A percentile compares a stretch with the other conserved stretches of the same genome.
Conservation (phyloP, 805 yeast species). For the Vanderwaltozyma verrucispora region DNA sequence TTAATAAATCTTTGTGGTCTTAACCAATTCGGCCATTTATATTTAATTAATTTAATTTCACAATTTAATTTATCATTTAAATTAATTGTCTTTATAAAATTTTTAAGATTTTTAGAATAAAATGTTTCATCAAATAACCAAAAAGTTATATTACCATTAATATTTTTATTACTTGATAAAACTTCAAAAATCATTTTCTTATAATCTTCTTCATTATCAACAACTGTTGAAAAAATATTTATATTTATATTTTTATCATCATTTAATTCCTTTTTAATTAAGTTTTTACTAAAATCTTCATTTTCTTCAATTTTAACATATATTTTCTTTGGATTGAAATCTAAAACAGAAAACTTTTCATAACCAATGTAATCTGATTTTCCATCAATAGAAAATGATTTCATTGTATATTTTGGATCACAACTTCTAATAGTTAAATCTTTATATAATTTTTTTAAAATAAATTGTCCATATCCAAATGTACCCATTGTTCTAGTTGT, state of each 20-base stretch:
- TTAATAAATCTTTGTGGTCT: constrained; percentile 68
- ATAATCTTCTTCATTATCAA: constrained; percentile 6
- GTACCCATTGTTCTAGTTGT: constrained; percentile 71
- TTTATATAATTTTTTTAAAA: constrained; percentile 4
- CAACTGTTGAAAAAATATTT: constrained; percentile 16
- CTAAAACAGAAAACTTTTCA: constrained; percentile 7
- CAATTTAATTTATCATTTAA: constrained; percentile 3
- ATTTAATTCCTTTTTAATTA: too few relatives aligned
- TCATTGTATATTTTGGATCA: constrained; percentile 15
- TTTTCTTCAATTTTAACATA: constrained; percentile 3
- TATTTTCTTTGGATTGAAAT: constrained; percentile 12
- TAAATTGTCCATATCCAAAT: constrained; percentile 73
- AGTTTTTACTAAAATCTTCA: not conserved
- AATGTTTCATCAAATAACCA: constrained; percentile 80
- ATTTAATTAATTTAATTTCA: constrained; percentile 52
- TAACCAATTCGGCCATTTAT: constrained; percentile 91
- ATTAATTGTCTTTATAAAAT: constrained; percentile 38
- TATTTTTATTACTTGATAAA: not conserved
- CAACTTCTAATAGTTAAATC: constrained; percentile 12
- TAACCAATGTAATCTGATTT: constrained; percentile 16
- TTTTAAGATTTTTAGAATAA: constrained; percentile 33
- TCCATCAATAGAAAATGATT: constrained; percentile 15
- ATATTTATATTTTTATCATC: constrained; percentile 1
- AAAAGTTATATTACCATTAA: constrained; percentile 46
- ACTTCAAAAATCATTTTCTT: constrained; percentile 10